Percentiles rank a stretch among this genome's conserved stretches.
These are phyloP conservation scores for Neurospora africana DNA, from an alignment of 495 filamentous ascomycete genomes.

Conservation along the genomic window DNA sequence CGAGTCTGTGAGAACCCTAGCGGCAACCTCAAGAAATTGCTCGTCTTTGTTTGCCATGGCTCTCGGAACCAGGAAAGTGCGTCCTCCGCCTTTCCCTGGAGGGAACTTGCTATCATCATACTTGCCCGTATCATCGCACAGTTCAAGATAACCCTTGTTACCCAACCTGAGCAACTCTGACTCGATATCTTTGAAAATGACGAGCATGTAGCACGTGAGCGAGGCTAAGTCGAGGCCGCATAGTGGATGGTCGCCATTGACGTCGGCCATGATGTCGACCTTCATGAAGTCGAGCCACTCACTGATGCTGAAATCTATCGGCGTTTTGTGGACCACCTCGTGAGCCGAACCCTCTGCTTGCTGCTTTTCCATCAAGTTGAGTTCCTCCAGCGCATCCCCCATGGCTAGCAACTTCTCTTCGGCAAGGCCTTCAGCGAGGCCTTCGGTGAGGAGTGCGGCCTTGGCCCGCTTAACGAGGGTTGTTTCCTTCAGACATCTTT, in stretches of 20 bases:
- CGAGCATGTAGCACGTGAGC: conserved; percentile 15
- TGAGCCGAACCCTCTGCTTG: not conserved
- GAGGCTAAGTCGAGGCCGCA: conserved; percentile 22
- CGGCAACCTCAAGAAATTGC: not conserved
- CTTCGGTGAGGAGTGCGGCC: not conserved
- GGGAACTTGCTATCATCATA: not conserved
- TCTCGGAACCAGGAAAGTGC: not conserved
- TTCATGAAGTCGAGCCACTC: conserved; percentile 15
- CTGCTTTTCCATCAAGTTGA: not conserved
- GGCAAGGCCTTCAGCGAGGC: not conserved
- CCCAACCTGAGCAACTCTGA: conserved; percentile 49
- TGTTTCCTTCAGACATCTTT: conserved; percentile 18
- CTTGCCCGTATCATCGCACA: not conserved
- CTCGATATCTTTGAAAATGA: conserved; percentile 37
- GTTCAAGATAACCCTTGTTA: conserved; percentile 14
- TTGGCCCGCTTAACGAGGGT: conserved; percentile 22
- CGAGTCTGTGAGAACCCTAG: not conserved
- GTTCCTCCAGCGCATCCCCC: not conserved
- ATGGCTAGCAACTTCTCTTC: not conserved
- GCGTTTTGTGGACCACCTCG: not conserved
- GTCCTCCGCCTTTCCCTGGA: too few species aligned
- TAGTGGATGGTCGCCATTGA: conserved; percentile 17
- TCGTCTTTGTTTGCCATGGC: not conserved
- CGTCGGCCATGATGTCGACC: conserved; percentile 19
- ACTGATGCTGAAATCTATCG: not conserved